Base-by-base conservation (phyloP, 192 early-diverging fungal genomes). In the Umbelopsis ramanniana region DNA sequence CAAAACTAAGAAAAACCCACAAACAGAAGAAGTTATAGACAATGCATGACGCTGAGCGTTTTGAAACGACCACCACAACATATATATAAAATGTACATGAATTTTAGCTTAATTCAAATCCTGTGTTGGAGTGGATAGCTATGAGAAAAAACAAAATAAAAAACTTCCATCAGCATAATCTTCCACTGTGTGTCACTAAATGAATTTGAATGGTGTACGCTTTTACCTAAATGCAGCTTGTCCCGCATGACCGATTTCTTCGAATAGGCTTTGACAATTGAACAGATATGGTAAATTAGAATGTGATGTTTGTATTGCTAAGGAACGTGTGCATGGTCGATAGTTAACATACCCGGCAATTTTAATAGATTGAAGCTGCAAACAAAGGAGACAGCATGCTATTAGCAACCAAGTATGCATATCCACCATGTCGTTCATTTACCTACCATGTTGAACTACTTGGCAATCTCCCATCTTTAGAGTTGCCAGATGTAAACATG, bases 101-200 rank as follows among this genome's bases (percentile, higher is more conserved):
- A 54, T n/a, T 21, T 76, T 74, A 90, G 19, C 85, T 85, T n/a
- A 93, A 72, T 54, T 93, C 92, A 80, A 93, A 94, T 6, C 92
- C 92, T 6, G 90, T 88, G 40, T 88, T 89, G 10, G 87, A 81
- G 52, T 83, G 80, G 60, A 94, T 91, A 0, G 91, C 78, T 79
- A 71, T 68, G 46, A 47, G 43, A 33, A 67, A 17, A 46, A 50
- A 67, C 67, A 50, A 46, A 67, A 67, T 40, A 2, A 23, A 63
- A 22, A 66, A 22, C 5, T 63, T 57, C 15, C 40, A 22, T 66
- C 46, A 38, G 63, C 7, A 66, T 66, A 4, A 40, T 21, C 37
- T 37, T 55, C 26, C 26, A 35, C 19, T 52, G 52, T 45, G 26
- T 17, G 24, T 24, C 24, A 45, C 6, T 66, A n/a, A n/a, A 22